phyloP scores from a whole-genome alignment of 495 filamentous ascomycete genomes.

The Paragyromitra xinjiangensis region DNA sequence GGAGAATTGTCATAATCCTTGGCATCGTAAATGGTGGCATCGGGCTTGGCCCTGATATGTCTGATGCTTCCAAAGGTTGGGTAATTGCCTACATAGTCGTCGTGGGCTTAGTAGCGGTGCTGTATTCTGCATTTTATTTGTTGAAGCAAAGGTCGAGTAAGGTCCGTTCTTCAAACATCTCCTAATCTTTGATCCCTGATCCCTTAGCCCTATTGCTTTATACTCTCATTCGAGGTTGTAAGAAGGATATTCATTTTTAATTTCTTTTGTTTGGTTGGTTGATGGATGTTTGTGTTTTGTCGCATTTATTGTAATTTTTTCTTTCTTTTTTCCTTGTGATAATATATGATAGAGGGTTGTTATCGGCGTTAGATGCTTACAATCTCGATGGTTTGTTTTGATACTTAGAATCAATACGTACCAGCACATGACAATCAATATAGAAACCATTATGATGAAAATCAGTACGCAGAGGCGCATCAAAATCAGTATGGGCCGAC shows the following conservation, averaged over 20 bases:
- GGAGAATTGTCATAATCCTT: slow-evolving; percentile 68
- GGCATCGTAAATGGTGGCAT: slow-evolving; percentile 77
- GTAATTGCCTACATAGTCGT: slow-evolving; percentile 70
- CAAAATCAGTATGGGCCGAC: slow-evolving; percentile 22
- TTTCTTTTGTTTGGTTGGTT: not conserved
- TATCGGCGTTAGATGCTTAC: slow-evolving; percentile 22
- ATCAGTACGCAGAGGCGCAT: not conserved
- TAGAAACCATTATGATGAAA: slow-evolving; percentile 10
- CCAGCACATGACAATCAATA: slow-evolving; percentile 22
- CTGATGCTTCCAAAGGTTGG: slow-evolving; percentile 60
- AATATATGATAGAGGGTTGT: not conserved
- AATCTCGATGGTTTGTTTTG: slow-evolving; percentile 4
- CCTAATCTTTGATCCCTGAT: not conserved
- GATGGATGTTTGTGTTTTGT: not conserved
- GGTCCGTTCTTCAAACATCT: slow-evolving; percentile 19
- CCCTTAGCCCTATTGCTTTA: not conserved
- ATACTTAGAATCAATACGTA: slow-evolving; percentile 11
- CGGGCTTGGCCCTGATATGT: slow-evolving; percentile 65
- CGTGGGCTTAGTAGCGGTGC: slow-evolving; percentile 64
- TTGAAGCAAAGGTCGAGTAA: slow-evolving; percentile 48
- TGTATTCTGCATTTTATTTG: slow-evolving; percentile 61
- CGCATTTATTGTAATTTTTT: not conserved
- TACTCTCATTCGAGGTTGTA: not conserved
- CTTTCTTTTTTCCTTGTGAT: not conserved
- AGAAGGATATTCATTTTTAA: not conserved